These are phyloP conservation scores for Entomortierella chlamydospora DNA, from an alignment of 192 early-diverging fungal genomes.

Conservation along the genomic window DNA sequence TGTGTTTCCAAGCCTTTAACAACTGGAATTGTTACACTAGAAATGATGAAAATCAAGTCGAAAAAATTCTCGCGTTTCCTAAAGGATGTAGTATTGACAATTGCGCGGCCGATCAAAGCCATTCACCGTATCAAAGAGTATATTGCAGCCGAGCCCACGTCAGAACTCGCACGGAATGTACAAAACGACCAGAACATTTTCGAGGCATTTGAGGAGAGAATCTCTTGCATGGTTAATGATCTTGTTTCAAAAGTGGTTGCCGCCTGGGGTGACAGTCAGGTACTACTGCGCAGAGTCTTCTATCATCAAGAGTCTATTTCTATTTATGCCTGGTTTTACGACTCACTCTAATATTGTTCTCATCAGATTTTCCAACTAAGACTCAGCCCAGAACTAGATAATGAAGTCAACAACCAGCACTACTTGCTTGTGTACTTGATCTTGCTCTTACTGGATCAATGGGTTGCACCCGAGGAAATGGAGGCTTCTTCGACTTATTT, in stretches of 20 bases:
- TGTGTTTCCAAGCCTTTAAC: no score
- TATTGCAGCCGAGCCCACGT: conserved; percentile 15
- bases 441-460: conserved; percentile 33
- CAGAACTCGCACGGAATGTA: conserved; percentile 6
- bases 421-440: conserved; percentile 39
- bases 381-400: conserved; percentile 20
- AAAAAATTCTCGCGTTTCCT: conserved; percentile 47
- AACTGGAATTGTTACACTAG: no score
- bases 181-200: conserved; percentile 13
- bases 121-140: conserved; percentile 29
- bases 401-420: conserved; percentile 51
- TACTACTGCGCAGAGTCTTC: neutral
- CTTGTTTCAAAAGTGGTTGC: conserved; percentile 15
- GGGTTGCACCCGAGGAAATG: conserved; percentile 39
- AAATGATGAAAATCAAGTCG: conserved; percentile 16
- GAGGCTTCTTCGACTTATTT: conserved; percentile 36
- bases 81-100: conserved; percentile 24
- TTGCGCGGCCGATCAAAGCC: conserved; percentile 40
- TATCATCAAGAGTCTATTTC: neutral
- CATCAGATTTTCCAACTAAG: conserved; percentile 25
- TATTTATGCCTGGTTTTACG: neutral
- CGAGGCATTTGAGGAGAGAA: conserved; percentile 22
- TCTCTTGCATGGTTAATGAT: conserved; percentile 9
- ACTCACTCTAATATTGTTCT: neutral
- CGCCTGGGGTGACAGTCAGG: conserved; percentile 24